phyloP scores from a whole-genome alignment of 1,284 basidiomycete genomes.

The Fomes fomentarius region DNA sequence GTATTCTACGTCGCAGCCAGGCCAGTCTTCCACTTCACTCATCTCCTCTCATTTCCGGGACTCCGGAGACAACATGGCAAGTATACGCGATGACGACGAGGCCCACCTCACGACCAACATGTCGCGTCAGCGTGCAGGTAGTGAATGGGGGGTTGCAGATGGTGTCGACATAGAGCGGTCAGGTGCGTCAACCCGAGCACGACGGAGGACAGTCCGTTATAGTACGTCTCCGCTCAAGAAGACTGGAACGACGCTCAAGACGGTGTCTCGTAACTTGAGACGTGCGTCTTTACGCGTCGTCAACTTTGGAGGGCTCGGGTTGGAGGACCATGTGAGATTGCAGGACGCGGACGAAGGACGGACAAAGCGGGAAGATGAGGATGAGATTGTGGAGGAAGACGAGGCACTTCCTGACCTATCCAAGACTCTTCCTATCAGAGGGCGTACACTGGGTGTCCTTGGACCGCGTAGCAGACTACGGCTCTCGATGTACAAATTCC shows the following conservation, averaged over 20 bases:
- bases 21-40: conserved; percentile 55
- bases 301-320: conserved; percentile 69
- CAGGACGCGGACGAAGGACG: conserved; percentile 47
- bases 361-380: conserved; percentile 34
- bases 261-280: conserved; percentile 62
- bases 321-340: conserved; percentile 61
- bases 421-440: conserved; percentile 63
- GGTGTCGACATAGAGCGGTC: conserved; percentile 34
- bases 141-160: conserved; percentile 33
- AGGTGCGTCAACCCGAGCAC: conserved; percentile 42
- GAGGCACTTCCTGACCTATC: conserved; percentile 49
- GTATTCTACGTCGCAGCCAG: conserved; percentile 45
- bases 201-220: conserved; percentile 53
- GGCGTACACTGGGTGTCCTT: conserved; percentile 80
- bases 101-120: conserved; percentile 56
- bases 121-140: conserved; percentile 39
- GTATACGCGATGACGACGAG: conserved; percentile 57
- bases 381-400: conserved; percentile 33
- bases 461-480: conserved; percentile 71
- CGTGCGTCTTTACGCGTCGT: conserved; percentile 83
- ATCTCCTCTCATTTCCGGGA: conserved; percentile 42
- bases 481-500: conserved; percentile 62
- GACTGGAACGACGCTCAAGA: conserved; percentile 59
- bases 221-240: conserved; percentile 53
- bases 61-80: conserved; percentile 40